phyloP scores from a whole-genome alignment of 2,329 filamentous ascomycete genomes.

The Huntiella savannae region DNA sequence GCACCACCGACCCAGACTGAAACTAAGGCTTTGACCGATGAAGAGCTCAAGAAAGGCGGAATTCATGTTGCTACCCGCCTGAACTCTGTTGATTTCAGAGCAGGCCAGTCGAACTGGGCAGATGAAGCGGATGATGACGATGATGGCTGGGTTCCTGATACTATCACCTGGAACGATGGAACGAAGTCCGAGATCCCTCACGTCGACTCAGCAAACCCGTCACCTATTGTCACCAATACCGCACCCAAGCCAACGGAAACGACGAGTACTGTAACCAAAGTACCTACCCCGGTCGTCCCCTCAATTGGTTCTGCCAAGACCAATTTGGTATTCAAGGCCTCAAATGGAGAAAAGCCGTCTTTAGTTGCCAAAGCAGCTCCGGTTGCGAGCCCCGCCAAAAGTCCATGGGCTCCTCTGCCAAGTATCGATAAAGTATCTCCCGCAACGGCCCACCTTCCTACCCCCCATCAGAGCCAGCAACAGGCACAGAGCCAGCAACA shows the following conservation, averaged over 20 bases:
- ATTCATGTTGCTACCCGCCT: slow-evolving; percentile 69
- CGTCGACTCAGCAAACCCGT: slow-evolving; percentile 21
- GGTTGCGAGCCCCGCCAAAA: slow-evolving; percentile 56
- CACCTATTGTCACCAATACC: slow-evolving; percentile 19
- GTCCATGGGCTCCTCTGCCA: slow-evolving; percentile 76
- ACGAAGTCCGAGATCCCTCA: slow-evolving; percentile 61
- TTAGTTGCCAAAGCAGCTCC: slow-evolving; percentile 53
- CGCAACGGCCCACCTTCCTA: slow-evolving; percentile 20
- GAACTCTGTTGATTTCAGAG: slow-evolving; percentile 52
- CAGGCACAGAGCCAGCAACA: slow-evolving; percentile 16
- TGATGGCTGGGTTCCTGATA: slow-evolving; percentile 59
- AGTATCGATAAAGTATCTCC: slow-evolving; percentile 69
- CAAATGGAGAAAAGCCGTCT: slow-evolving; percentile 46
- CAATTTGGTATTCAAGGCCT: slow-evolving; percentile 43
- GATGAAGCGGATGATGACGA: slow-evolving; percentile 82
- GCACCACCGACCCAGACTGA: slow-evolving; percentile 34
- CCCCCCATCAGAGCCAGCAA: slow-evolving; percentile 15
- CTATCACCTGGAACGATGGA: slow-evolving; percentile 75
- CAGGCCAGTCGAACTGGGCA: slow-evolving; percentile 61
- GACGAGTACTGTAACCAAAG: background rate
- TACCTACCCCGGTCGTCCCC: background rate
- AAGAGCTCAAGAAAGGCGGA: slow-evolving; percentile 71
- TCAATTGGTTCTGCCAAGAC: background rate
- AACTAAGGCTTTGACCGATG: slow-evolving; percentile 67
- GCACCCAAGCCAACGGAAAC: slow-evolving; percentile 16